A percentile compares a stretch with the other conserved stretches of the same genome.
These are phyloP conservation scores for Metschnikowia dekortorum DNA, from an alignment of 805 yeast genomes.

Conservation along the genomic window DNA sequence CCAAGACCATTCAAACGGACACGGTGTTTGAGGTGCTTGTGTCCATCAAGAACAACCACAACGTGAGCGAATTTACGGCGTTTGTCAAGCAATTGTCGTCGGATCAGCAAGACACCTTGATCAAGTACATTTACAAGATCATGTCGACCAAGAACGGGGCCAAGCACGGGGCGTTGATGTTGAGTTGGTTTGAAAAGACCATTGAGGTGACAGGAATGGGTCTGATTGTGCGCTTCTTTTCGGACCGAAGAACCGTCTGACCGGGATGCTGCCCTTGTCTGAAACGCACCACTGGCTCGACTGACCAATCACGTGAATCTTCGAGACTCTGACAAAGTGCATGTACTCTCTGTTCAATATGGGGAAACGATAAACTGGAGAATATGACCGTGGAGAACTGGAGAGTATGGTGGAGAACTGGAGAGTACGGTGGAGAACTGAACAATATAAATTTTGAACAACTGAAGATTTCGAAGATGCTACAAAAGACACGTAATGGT, in stretches of 20 bases:
- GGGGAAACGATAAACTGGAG: too few species aligned
- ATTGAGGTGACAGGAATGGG: slow-evolving; percentile 84
- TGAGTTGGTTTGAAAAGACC: slow-evolving; percentile 90
- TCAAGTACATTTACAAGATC: slow-evolving; percentile 81
- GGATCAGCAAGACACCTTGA: slow-evolving; percentile 69
- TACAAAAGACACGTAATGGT: too few species aligned
- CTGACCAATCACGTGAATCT: not conserved
- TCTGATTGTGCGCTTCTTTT: slow-evolving; percentile 77
- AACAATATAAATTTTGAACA: too few species aligned
- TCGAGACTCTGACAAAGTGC: too few species aligned
- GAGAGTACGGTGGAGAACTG: too few species aligned
- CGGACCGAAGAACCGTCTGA: slow-evolving; percentile 78
- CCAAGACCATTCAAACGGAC: slow-evolving; percentile 43
- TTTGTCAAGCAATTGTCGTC: slow-evolving; percentile 55
- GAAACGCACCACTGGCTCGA: too few species aligned
- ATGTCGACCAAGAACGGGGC: slow-evolving; percentile 77
- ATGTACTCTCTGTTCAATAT: too few species aligned
- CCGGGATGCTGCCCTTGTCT: too few species aligned
- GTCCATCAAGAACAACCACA: slow-evolving; percentile 48
- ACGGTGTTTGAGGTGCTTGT: slow-evolving; percentile 65
- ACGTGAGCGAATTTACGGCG: slow-evolving; percentile 59
- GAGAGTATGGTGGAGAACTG: too few species aligned
- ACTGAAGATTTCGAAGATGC: too few species aligned
- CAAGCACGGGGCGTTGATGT: slow-evolving; percentile 78
- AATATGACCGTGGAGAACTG: too few species aligned